Conservation (phyloP, 192 early-diverging fungal genomes). For the Gorgonomyces haynaldii region DNA sequence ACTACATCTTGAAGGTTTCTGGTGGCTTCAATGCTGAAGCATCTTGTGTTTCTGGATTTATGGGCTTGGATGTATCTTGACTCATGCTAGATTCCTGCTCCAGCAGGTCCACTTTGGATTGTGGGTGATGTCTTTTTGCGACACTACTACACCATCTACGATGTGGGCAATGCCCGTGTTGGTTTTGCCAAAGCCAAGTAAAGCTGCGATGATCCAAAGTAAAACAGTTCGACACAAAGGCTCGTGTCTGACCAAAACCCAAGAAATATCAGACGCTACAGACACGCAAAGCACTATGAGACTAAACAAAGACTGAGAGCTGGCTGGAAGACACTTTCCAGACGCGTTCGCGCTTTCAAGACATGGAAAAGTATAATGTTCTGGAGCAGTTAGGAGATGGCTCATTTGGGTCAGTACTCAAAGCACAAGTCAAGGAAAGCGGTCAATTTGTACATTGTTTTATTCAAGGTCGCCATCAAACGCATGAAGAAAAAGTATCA, state of each 20-base stretch:
- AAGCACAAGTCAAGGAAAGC: slow-evolving; percentile 22
- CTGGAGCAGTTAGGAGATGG: slow-evolving; percentile 68
- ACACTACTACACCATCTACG: slow-evolving; percentile 44
- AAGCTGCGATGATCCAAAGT: too few relatives aligned
- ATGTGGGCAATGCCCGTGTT: slow-evolving; percentile 18
- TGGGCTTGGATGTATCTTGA: slow-evolving; percentile 96
- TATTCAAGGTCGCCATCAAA: slow-evolving; percentile 71
- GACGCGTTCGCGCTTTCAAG: too few relatives aligned
- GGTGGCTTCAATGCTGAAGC: slow-evolving; percentile 17
- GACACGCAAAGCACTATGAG: too few relatives aligned
- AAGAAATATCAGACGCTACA: too few relatives aligned
- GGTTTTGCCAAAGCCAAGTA: slow-evolving; percentile 16
- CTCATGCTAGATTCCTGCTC: slow-evolving; percentile 32
- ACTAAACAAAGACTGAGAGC: too few relatives aligned
- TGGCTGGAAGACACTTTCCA: neutral
- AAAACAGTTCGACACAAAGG: too few relatives aligned
- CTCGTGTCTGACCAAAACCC: too few relatives aligned
- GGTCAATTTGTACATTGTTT: neutral
- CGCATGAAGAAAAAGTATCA: slow-evolving; percentile 77
- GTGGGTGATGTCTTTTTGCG: slow-evolving; percentile 49
- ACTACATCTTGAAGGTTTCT: slow-evolving; percentile 44
- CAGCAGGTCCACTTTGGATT: slow-evolving; percentile 41
- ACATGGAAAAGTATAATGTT: slow-evolving; percentile 47
- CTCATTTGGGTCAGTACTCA: slow-evolving; percentile 68
- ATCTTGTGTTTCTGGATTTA: slow-evolving; percentile 59